Base-by-base conservation (phyloP, 495 filamentous ascomycete genomes). In the Alectoria sarmentosa region DNA sequence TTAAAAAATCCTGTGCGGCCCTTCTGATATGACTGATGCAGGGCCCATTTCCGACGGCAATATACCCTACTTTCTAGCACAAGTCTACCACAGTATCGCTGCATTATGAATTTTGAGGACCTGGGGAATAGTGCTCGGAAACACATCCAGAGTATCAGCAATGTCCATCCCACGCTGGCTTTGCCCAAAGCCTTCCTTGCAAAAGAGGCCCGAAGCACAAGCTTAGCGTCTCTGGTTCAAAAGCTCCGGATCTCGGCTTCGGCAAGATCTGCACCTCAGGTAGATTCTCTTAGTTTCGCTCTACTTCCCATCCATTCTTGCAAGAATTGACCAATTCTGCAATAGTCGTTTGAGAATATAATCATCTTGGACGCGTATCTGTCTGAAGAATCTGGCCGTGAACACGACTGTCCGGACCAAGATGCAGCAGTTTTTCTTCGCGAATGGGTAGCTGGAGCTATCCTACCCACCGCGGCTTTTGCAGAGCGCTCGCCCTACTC, bases 401-500 rank as follows among this genome's bases (percentile, higher is more conserved):
- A 48, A 23, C 19, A 0, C 14, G 30, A 34, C 23, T 7, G 48
- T 34, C 26, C 30, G 10, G 28, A 46, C 36, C 39, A 63, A 23
- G 37, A 34, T 48, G 60, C 58, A 48, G 52, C 26, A 23, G 15
- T 23, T 36, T 58, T 52, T 48, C 49, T 66, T 42, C 58, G 60
- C 28, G 23, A 69, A 11, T 69, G 66, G 63, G 41, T 64, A 14
- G 60, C 57, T 17, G 38, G 61, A 32, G 62, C 39, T 30, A 67
- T 63, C n/a, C 52, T 67, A 15, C 65, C 69, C n/a, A 56, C 65
- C 52, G 54, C 42, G 21, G 34, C 61, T 10, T 71, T 69, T 37
- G 67, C 67, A 11, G 62, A 69, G 26, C 23, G 39, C 14, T 58
- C 67, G 19, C 69, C 62, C n/a, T 71, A 67, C 58, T 54, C 61